These are phyloP conservation scores for Asparagopsis taxiformis DNA, from an alignment of 31 red algal genomes.

Conservation along the genomic window DNA sequence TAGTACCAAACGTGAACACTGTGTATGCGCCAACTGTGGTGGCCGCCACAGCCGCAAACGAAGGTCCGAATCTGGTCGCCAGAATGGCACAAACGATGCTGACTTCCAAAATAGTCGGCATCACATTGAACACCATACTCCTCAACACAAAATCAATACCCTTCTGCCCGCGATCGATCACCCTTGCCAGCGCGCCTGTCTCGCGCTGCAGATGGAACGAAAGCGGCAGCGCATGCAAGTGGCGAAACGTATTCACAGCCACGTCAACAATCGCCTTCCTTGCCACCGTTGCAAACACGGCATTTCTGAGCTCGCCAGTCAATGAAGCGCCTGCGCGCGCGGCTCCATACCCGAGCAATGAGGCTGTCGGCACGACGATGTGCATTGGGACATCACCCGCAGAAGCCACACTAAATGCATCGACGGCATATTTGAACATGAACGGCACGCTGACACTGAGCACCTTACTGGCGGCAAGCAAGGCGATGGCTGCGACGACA, in stretches of 20 bases:
- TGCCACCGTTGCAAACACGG: constrained; percentile 87
- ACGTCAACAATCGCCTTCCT: constrained; percentile 90
- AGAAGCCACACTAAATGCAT: constrained; percentile 49
- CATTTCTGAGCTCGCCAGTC: constrained; percentile 88
- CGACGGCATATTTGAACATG: constrained; percentile 92
- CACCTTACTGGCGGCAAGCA: constrained; percentile 71
- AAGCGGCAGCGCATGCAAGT: constrained; percentile 84
- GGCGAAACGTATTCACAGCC: constrained; percentile 91
- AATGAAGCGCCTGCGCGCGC: constrained; percentile 79
- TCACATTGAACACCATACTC: constrained; percentile 95
- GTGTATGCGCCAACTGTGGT: constrained; percentile 81
- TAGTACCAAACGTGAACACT: constrained; percentile 88
- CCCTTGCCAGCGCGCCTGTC: constrained; percentile 89
- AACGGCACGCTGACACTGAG: constrained; percentile 87
- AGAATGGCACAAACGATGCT: constrained; percentile 88
- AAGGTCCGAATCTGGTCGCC: constrained; percentile 58
- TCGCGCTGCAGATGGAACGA: constrained; percentile 84
- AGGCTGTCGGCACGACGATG: constrained; percentile 58
- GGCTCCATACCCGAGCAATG: constrained; percentile 90
- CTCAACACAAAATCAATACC: constrained; percentile 98
- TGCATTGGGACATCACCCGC: constrained; percentile 17
- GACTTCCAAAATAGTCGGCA: constrained; percentile 88
- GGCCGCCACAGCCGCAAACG: constrained; percentile 75
- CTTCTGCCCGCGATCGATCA: constrained; percentile 96
- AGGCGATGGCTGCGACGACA: constrained; percentile 63